phyloP scores from a whole-genome alignment of 148 eudicot species.

The Rhododendron kiyosumense region DNA sequence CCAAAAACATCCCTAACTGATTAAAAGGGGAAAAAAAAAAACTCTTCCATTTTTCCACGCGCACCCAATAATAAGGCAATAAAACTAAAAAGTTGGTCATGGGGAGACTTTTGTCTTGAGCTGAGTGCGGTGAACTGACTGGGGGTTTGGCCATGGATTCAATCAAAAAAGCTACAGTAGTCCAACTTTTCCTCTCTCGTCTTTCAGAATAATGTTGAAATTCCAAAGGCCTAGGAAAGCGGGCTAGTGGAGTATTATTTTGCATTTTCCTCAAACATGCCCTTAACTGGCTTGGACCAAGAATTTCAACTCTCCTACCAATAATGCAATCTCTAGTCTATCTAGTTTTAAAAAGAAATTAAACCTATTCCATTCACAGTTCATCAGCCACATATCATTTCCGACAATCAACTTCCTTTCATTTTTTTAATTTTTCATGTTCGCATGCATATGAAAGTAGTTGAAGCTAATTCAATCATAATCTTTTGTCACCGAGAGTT shows the following conservation, averaged over 20 bases:
- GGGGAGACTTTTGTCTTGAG: slow-evolving; percentile 23
- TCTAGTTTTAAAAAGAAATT: background rate
- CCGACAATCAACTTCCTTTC: too few species aligned
- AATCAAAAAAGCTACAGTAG: background rate
- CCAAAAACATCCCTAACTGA: too few species aligned
- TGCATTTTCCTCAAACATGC: slow-evolving; percentile 56
- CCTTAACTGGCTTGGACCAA: slow-evolving; percentile 37
- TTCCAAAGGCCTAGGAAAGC: slow-evolving; percentile 50
- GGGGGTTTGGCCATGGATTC: background rate
- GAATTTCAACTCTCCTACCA: slow-evolving; percentile 22
- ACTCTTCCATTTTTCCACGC: background rate
- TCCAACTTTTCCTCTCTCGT: slow-evolving; percentile 23
- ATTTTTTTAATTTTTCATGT: too few species aligned
- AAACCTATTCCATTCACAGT: background rate
- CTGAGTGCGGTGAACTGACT: slow-evolving; percentile 16
- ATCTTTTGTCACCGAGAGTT: too few species aligned
- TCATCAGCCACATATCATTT: background rate
- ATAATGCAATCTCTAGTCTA: background rate
- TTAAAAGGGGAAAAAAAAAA: too few species aligned
- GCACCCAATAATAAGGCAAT: slow-evolving; percentile 28
- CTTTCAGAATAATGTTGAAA: slow-evolving; percentile 28
- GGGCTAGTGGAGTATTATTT: slow-evolving; percentile 49
- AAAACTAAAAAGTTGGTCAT: slow-evolving; percentile 33
- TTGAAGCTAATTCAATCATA: too few species aligned
- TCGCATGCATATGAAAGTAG: too few species aligned